Conservation (phyloP, 2,329 filamentous ascomycete species). For the Exutisphaerella laricina region DNA sequence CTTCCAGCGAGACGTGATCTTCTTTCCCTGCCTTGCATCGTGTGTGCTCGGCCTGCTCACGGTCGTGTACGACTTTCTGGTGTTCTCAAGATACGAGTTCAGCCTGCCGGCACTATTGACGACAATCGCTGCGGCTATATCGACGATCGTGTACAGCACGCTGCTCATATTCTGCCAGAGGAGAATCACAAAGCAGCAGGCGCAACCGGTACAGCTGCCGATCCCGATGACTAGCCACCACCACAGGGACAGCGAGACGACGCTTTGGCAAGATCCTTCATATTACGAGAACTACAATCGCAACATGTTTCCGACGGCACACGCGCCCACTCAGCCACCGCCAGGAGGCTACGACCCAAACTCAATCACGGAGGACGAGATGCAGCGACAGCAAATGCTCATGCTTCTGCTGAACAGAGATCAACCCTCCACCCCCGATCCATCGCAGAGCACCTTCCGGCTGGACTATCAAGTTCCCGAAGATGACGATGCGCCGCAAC, state of each 20-base stretch:
- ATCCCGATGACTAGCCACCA: constrained; percentile 12
- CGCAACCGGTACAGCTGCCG: constrained; percentile 6
- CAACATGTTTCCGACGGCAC: constrained; percentile 42
- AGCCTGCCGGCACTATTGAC: constrained; percentile 40
- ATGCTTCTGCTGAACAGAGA: constrained; percentile 37
- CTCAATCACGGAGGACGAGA: constrained; percentile 43
- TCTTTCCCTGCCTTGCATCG: constrained; percentile 41
- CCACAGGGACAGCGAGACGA: constrained; percentile 13
- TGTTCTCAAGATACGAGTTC: constrained; percentile 39
- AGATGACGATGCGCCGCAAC: constrained; percentile 23
- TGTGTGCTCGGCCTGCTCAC: constrained; percentile 45
- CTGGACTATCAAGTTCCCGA: constrained; percentile 35
- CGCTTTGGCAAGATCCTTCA: constrained; percentile 32
- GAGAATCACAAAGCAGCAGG: constrained; percentile 30
- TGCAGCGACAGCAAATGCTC: constrained; percentile 48
- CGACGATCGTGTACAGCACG: constrained; percentile 39
- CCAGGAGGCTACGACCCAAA: constrained; percentile 28
- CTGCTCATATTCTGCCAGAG: constrained; percentile 42
- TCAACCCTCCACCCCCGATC: constrained; percentile 30
- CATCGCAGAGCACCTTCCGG: constrained; percentile 38
- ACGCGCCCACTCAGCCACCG: constrained; percentile 19
- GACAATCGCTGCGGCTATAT: constrained; percentile 36
- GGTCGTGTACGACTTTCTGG: constrained; percentile 44
- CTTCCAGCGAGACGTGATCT: constrained; percentile 46
- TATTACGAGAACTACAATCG: constrained; percentile 43